Conservation (phyloP, 768 basidiomycete genomes). For the Hygrocybe punicea region DNA sequence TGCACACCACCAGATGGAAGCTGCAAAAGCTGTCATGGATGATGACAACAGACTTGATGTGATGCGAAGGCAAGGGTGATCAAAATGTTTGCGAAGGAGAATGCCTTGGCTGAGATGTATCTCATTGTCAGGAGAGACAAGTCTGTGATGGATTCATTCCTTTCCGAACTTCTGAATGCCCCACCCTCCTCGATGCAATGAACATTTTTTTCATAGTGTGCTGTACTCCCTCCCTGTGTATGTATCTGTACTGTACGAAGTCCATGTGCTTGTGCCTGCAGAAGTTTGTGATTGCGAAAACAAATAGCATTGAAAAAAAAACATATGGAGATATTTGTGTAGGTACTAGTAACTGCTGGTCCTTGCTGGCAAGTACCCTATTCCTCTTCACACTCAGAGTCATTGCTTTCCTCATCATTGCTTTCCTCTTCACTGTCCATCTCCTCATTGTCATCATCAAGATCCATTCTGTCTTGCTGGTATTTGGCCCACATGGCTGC, state of each 20-base stretch:
- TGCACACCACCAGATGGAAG: neutral
- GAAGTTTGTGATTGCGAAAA: neutral
- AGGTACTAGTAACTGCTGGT: neutral
- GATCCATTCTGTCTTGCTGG: neutral
- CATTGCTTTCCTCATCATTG: neutral
- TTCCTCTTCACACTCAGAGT: neutral
- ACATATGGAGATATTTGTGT: neutral
- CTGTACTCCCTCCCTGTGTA: neutral
- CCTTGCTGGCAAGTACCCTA: neutral
- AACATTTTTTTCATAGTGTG: neutral
- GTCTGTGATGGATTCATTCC: neutral
- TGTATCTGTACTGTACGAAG: neutral
- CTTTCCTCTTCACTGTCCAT: neutral
- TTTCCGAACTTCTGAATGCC: no score
- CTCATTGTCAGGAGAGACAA: neutral
- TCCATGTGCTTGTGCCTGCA: neutral
- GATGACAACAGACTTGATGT: neutral
- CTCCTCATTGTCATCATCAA: neutral
- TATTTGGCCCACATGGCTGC: conserved; percentile 15
- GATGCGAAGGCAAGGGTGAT: neutral
- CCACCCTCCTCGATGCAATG: neutral
- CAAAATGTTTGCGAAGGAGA: neutral
- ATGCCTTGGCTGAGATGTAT: neutral
- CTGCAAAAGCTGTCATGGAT: neutral
- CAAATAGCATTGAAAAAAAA: neutral